Conservation (phyloP, 2,329 filamentous ascomycete species). For the Ophiostoma fasciatum region DNA sequence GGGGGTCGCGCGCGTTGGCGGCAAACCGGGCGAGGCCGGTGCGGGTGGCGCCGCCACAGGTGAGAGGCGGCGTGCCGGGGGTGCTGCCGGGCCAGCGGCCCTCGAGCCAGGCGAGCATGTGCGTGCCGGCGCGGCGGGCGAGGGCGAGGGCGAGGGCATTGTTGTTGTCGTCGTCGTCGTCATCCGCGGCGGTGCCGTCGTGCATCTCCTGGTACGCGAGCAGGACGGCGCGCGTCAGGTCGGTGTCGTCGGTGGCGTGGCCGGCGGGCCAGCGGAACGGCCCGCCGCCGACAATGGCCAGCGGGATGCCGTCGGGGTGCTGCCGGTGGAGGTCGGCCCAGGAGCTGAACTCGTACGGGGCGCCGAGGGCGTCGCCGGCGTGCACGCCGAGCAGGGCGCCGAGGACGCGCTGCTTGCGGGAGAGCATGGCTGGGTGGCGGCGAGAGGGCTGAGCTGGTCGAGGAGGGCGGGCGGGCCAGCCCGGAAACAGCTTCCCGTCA, state of each 20-base stretch:
- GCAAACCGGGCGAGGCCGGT: conserved; percentile 19
- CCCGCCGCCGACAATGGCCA: conserved; percentile 30
- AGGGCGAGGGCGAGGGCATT: conserved; percentile 14
- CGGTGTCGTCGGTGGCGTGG: conserved; percentile 32
- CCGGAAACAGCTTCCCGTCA: too few relatives aligned
- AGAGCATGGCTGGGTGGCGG: too few relatives aligned
- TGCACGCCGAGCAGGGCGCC: conserved; percentile 32
- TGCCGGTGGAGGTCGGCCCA: conserved; percentile 19
- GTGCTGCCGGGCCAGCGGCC: conserved; percentile 28
- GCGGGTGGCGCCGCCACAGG: conserved; percentile 26
- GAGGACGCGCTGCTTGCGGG: conserved; percentile 17
- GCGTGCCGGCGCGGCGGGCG: conserved; percentile 19
- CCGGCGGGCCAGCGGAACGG: conserved; percentile 26
- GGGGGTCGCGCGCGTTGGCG: conserved; percentile 15
- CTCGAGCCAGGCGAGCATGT: conserved; percentile 26
- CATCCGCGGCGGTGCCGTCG: not conserved
- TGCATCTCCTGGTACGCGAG: conserved; percentile 27
- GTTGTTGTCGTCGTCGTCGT: not conserved
- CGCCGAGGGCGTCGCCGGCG: conserved; percentile 31
- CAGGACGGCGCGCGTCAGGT: conserved; percentile 29
- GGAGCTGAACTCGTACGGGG: conserved; percentile 27
- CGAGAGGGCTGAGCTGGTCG: too few relatives aligned
- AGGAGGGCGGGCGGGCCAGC: too few relatives aligned
- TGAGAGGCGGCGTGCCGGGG: conserved; percentile 19
- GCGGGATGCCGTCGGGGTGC: conserved; percentile 22